Base-by-base conservation (phyloP, 768 basidiomycete genomes). In the Lactarius sp. region DNA sequence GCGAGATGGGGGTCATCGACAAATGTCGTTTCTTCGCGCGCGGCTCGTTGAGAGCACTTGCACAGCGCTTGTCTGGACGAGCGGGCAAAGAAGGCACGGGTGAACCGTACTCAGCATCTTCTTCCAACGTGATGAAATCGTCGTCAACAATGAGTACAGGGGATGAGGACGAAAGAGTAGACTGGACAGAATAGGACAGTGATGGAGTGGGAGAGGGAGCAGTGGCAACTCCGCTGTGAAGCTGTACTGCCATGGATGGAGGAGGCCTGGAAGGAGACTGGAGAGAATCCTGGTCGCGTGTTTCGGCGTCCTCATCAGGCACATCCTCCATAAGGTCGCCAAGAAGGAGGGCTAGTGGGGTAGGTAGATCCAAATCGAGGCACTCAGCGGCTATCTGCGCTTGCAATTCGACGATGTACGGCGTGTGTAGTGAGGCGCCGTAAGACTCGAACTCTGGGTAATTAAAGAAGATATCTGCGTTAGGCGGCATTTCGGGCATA, bases 151-250 rank as follows among this genome's bases (percentile, higher is more conserved):
- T 8, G 22, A 39, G 49, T 27, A 7, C 20, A n/a, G 58, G 58
- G 33, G 62, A 55, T 18, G 37, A 39, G 20, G 39, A 34, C 39
- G 58, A 54, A 49, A 50, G 14, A 13, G 46, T 50, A 16, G 62
- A 59, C 16, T 52, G 46, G 18, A n/a, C 27, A 3, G 62, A 64
- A 27, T 52, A 34, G 14, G 57, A 59, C 20, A 63, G 44, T 10
- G 56, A 59, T 14, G 62, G 57, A 4, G 62, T 59, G 8, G 62
- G 56, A 33, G 62, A 49, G 27, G 20, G 51, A 1, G 56, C 56
- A 22, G 34, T 20, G 13, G 27, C 22, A 47, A 52, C 41, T 14
- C 22, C 33, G 44, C 41, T 7, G 34, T 22, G 46, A 44, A 34
- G 42, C 10, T 3, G 5, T 6, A 7, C 7, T n/a, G 16, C 34